Conservation (phyloP, 192 early-diverging fungal genomes). For the Chytriomyces sp. region DNA sequence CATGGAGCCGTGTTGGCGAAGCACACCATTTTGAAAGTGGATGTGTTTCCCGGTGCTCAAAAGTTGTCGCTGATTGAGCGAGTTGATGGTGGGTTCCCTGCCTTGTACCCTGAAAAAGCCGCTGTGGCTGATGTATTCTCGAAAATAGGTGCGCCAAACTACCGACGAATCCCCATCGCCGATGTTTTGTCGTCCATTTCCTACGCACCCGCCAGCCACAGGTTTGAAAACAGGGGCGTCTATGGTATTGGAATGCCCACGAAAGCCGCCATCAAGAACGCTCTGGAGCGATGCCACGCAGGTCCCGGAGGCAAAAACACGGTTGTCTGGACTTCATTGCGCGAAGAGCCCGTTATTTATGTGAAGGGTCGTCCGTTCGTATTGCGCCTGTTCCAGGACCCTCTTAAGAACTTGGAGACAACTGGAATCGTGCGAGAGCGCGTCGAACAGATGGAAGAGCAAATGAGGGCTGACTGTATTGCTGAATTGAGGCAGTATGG, state of each 20-base stretch:
- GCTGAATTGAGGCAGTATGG: conserved; percentile 53
- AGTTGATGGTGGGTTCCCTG: conserved; percentile 43
- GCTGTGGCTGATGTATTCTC: background rate
- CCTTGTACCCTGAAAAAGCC: background rate
- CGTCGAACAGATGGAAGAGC: conserved; percentile 65
- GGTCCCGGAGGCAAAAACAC: conserved; percentile 47
- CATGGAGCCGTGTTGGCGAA: conserved; percentile 58
- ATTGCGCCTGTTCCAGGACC: conserved; percentile 59
- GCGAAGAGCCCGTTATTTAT: conserved; percentile 70
- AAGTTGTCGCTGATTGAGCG: conserved; percentile 61
- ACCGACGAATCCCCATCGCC: conserved; percentile 49
- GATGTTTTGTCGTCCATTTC: conserved; percentile 24
- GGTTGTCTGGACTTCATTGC: conserved; percentile 63
- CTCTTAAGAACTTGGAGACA: conserved; percentile 65
- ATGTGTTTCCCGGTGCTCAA: conserved; percentile 68
- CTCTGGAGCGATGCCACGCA: conserved; percentile 51
- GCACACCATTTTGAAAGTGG: conserved; percentile 63
- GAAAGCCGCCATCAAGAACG: conserved; percentile 55
- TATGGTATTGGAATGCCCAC: conserved; percentile 69
- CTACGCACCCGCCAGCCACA: conserved; percentile 1
- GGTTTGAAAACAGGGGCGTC: conserved; percentile 28
- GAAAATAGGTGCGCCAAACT: conserved; percentile 58
- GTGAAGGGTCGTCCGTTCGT: conserved; percentile 63
- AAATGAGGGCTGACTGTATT: conserved; percentile 60
- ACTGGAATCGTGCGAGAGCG: conserved; percentile 65